Conservation (phyloP, 2,329 filamentous ascomycete species). For the Stagonosporopsis chrysanthemi region DNA sequence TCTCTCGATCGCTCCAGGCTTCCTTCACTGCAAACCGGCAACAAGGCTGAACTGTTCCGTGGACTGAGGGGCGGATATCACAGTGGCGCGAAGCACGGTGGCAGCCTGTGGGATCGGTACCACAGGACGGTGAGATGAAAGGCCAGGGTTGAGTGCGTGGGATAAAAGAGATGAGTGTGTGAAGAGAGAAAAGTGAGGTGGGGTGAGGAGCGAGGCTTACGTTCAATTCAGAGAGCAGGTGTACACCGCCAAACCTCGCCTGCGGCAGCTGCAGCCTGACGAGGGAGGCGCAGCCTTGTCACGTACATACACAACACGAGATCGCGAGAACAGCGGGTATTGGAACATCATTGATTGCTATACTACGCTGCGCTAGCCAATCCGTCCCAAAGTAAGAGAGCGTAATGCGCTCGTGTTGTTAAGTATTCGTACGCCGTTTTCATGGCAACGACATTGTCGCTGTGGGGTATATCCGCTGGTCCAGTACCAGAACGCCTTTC, state of each 20-base stretch:
- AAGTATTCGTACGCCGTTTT: background rate
- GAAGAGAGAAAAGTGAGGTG: too few relatives aligned
- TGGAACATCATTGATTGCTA: background rate
- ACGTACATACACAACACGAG: background rate
- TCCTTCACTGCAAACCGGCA: too few relatives aligned
- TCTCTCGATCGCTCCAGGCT: too few relatives aligned
- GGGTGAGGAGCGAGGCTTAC: background rate
- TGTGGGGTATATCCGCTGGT: conserved; percentile 4
- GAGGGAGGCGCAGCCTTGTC: background rate
- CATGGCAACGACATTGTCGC: conserved; percentile 1
- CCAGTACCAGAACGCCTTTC: background rate
- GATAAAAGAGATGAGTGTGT: background rate
- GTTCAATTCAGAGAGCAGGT: background rate
- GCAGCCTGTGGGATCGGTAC: too few relatives aligned
- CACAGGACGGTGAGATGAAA: too few relatives aligned
- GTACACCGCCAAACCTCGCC: background rate
- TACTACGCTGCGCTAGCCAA: background rate
- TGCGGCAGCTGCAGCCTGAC: background rate
- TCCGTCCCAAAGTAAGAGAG: background rate
- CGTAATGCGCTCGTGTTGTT: background rate
- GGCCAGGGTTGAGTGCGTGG: background rate
- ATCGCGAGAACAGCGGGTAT: background rate
- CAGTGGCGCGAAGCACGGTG: too few relatives aligned
- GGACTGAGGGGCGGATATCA: too few relatives aligned
- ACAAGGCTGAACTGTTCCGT: too few relatives aligned